Evolutionary conservation across 305 asterid species (phyloP), one percentile per base, ranked within the genome.

Genomic region (Fraxinus paxiana): DNA sequence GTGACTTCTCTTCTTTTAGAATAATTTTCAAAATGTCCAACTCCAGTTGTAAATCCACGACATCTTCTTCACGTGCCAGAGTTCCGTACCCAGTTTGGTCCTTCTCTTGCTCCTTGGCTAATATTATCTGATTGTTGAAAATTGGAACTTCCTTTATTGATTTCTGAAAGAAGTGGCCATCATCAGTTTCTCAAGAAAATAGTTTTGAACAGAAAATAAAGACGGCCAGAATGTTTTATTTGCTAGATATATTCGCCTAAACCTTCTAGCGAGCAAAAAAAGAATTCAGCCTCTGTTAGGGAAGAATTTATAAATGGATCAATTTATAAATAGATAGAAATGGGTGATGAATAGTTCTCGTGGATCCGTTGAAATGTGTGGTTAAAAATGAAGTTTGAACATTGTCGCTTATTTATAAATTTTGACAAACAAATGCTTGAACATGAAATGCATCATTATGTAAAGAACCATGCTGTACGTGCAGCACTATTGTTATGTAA

Each of bases 31-130:
- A 80, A 90, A 96, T 91, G 86, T 96, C 99, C 87, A 93, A 82
- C 90, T 94, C 98, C 85, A 96, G 88, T 81, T 93, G 99, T 87
- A 94, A 89, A 90, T 92, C 84, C 91, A 93, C 69, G 80, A 93
- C 81, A 65, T 85, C 86, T 82, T 92, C 99, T 30, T 81, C 82
- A 70, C 87, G 87, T 81, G 84, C 86, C 74, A 41, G 80, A 78
- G 78, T 80, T 82, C 46, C 86, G 24, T 73, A 56, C 83, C 75
- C 69, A 37, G 77, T 70, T 75, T 84, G 88, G 75, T 81, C 89
- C 78, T 79, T 80, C 85, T 85, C 92, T 73, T 82, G 85, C 77
- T 75, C 82, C 78, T 67, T 43, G 79, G 85, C 35, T 8, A 35
- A 34, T 77, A 70, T 80, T 80, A 90, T 76, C 81, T 84, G 89